These are phyloP conservation scores for Austroboletus festivus DNA, from an alignment of 768 basidiomycete species.

Conservation along the genomic window DNA sequence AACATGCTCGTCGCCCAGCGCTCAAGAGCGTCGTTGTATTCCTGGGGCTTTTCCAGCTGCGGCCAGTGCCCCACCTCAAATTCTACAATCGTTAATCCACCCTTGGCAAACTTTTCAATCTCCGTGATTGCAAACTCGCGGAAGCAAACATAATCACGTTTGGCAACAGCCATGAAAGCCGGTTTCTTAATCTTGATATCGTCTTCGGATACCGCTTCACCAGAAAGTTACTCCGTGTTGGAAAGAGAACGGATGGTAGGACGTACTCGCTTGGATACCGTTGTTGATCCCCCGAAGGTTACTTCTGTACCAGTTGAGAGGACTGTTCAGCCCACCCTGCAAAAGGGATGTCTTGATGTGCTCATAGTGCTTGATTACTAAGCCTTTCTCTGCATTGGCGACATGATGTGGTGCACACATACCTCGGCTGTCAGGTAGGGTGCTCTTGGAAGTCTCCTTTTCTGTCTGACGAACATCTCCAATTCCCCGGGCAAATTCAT, in stretches of 20 bases:
- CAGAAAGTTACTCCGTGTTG: not conserved
- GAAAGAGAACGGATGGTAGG: not conserved
- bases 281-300: slow-evolving; percentile 28
- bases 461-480: slow-evolving; percentile 30
- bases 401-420: not conserved
- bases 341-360: slow-evolving; percentile 27
- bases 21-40: slow-evolving; percentile 35
- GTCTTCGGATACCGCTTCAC: slow-evolving; percentile 22
- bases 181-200: slow-evolving; percentile 33
- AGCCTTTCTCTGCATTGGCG: no score
- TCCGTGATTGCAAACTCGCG: slow-evolving; percentile 19
- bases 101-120: slow-evolving; percentile 28
- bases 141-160: slow-evolving; percentile 34
- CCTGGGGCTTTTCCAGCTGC: slow-evolving; percentile 32
- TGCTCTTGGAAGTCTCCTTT: slow-evolving; percentile 18
- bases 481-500: slow-evolving; percentile 35
- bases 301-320: slow-evolving; percentile 39
- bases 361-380: slow-evolving; percentile 28
- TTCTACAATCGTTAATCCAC: slow-evolving; percentile 29
- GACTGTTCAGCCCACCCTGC: slow-evolving; percentile 31
- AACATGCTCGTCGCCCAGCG: slow-evolving; percentile 30
- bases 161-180: slow-evolving; percentile 36
- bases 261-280: slow-evolving; percentile 29
- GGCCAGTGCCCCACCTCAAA: slow-evolving; percentile 41
- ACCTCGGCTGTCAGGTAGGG: slow-evolving; percentile 36